Evolutionary conservation across 768 basidiomycete species (phyloP), one percentile per base, ranked within the genome.

Genomic region (Russula sp.): DNA sequence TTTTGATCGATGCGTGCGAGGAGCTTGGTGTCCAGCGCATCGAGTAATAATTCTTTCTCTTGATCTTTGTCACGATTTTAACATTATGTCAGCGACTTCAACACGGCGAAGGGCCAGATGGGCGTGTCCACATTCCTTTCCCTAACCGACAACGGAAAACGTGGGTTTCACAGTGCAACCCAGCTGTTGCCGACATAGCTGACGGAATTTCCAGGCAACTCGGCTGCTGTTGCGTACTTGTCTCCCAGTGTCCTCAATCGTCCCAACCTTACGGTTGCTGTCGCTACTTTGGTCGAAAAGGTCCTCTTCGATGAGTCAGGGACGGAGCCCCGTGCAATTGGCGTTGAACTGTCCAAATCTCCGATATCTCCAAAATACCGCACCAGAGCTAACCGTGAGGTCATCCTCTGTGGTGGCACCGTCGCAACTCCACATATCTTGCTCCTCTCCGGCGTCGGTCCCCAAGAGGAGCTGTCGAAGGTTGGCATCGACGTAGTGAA

Each of bases 401-500:
- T 71, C 35, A 68, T 71, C 34, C 27, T 71, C 45, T 39, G 58
- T 14, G 69, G 65, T 20, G 71, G 71, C n/a, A 22, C 63, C 18
- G 35, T 70, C 56, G 68, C 61, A n/a, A 68, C 75, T 1, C 73
- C 79, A 35, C 77, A 79, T 50, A 64, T 80, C 18, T 72, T 80
- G 1, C 71, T 78, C 54, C 68, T 79, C 14, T 76, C 75, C n/a
- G 79, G 79, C 13, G 70, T 80, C 64, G 79, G 78, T 31, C 74
- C 76, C 16, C 69, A 70, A 31, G 69, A 62, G 3, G 69, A 73
- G 10, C 64, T 79, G 9, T 68, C 71, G 31, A 61, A 55, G 27
- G 63, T 74, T 51, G 70, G 70, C 14, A 75, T 81, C 35, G 51
- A 56, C 20, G 56, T 57, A 5, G 52, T 63, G 16, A 63, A 67